Conservation (phyloP, 176 grass and related monocot species). For the Oryza punctata region DNA sequence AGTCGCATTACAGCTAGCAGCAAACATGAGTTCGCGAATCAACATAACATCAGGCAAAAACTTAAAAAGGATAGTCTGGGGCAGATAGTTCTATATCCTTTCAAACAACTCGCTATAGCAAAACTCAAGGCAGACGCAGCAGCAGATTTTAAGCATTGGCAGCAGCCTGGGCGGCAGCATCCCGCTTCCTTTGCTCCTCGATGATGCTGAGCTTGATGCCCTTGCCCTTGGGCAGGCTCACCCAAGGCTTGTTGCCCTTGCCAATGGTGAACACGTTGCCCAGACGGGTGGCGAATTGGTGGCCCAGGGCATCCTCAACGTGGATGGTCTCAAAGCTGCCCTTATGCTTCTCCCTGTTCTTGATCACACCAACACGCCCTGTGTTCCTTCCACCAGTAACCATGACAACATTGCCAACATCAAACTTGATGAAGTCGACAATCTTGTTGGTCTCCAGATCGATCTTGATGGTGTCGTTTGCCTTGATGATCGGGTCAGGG, state of each 20-base stretch:
- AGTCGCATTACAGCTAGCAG: slow-evolving; percentile 9
- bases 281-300: slow-evolving; percentile 53
- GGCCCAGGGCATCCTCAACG: slow-evolving; percentile 40
- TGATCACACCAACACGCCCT: slow-evolving; percentile 54
- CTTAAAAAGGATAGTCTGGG: slow-evolving; percentile 20
- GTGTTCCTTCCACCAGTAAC: slow-evolving; percentile 55
- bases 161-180: slow-evolving; percentile 9
- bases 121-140: slow-evolving; percentile 23
- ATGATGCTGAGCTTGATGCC: slow-evolving; percentile 61
- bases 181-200: slow-evolving; percentile 52
- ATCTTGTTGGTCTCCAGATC: slow-evolving; percentile 52
- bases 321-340: slow-evolving; percentile 48
- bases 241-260: slow-evolving; percentile 51
- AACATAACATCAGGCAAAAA: slow-evolving; percentile 22
- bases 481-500: slow-evolving; percentile 53
- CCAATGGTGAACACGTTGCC: slow-evolving; percentile 54
- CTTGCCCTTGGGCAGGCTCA: slow-evolving; percentile 53
- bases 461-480: slow-evolving; percentile 56
- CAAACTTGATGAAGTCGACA: slow-evolving; percentile 58
- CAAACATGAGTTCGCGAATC: slow-evolving; percentile 2
- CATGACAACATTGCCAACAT: slow-evolving; percentile 57
- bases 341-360: slow-evolving; percentile 58
- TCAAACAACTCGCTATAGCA: neutral
- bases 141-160: slow-evolving; percentile 20
- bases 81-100: slow-evolving; percentile 33